Conservation (phyloP, 1,284 basidiomycete genomes). For the Pseudozyma sp. region DNA sequence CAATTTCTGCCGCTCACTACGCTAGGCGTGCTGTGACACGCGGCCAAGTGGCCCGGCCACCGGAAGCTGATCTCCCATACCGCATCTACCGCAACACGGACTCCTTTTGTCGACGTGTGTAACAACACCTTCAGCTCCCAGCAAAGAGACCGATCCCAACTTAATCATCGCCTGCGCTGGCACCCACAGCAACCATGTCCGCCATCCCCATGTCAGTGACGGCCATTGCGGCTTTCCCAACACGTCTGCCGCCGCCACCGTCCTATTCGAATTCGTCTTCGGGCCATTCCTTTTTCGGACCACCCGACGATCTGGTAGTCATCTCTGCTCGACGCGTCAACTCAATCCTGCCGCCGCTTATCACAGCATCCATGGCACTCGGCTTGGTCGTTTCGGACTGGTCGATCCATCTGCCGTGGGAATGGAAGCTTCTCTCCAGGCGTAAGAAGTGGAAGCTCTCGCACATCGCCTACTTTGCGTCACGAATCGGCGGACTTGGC, state of each 20-base stretch:
- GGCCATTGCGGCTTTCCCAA: constrained; percentile 44
- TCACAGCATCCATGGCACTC: constrained; percentile 45
- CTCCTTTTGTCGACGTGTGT: too few species aligned
- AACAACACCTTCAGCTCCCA: too few species aligned
- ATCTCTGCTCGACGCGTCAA: constrained; percentile 44
- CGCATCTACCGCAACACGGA: too few species aligned
- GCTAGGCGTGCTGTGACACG: too few species aligned
- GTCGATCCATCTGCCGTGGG: constrained; percentile 50
- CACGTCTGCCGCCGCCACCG: constrained; percentile 9
- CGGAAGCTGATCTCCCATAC: too few species aligned
- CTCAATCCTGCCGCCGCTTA: constrained; percentile 31
- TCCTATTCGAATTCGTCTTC: constrained; percentile 14
- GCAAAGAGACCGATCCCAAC: too few species aligned
- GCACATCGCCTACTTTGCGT: constrained; percentile 53
- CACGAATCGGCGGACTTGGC: constrained; percentile 43
- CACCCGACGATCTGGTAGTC: constrained; percentile 40
- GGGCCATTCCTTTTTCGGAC: background rate
- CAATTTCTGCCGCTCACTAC: too few species aligned
- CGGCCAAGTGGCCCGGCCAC: too few species aligned
- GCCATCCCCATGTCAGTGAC: constrained; percentile 42
- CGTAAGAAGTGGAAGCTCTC: constrained; percentile 52
- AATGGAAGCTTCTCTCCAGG: constrained; percentile 38
- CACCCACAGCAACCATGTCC: constrained; percentile 15
- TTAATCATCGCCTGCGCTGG: too few species aligned
- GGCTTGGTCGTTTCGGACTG: constrained; percentile 50